Evolutionary conservation across 371 early-diverging fungal species (phyloP).

Genomic region (Coemansia sp.): DNA sequence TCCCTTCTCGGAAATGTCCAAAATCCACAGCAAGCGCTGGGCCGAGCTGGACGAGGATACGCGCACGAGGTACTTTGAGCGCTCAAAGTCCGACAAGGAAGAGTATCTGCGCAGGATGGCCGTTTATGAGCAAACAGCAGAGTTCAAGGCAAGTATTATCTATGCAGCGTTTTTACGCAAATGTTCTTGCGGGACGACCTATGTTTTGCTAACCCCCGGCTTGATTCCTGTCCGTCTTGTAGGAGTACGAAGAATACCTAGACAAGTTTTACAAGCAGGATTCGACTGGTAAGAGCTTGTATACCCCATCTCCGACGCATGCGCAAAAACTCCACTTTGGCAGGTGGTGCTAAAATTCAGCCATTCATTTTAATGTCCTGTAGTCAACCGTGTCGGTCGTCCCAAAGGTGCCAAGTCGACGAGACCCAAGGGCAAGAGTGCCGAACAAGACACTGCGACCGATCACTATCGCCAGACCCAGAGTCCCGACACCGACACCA

Average conservation of each 20-base stretch:
- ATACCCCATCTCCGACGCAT: no score
- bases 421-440: constrained; percentile 16
- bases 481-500: neutral
- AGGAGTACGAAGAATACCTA: constrained; percentile 49
- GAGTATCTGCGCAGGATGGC: constrained; percentile 45
- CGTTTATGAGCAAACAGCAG: constrained; percentile 34
- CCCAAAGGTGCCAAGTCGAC: constrained; percentile 46
- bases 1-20: constrained; percentile 51
- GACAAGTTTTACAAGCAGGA: constrained; percentile 51
- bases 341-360: no score
- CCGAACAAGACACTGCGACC: neutral
- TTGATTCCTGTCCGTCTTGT: neutral
- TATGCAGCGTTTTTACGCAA: no score
- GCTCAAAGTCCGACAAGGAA: constrained; percentile 44
- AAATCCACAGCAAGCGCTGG: constrained; percentile 52
- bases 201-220: neutral
- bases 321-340: no score
- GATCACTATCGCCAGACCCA: neutral
- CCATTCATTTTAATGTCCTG: neutral
- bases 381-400: constrained; percentile 51
- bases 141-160: constrained; percentile 34
- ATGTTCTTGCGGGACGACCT: no score
- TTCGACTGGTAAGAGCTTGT: constrained; percentile 32
- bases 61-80: constrained; percentile 35
- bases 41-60: constrained; percentile 32